Evolutionary conservation across 2,329 filamentous ascomycete species (phyloP), one percentile per base, ranked within the genome.

Genomic region (Pseudocercospora pini-densiflorae): DNA sequence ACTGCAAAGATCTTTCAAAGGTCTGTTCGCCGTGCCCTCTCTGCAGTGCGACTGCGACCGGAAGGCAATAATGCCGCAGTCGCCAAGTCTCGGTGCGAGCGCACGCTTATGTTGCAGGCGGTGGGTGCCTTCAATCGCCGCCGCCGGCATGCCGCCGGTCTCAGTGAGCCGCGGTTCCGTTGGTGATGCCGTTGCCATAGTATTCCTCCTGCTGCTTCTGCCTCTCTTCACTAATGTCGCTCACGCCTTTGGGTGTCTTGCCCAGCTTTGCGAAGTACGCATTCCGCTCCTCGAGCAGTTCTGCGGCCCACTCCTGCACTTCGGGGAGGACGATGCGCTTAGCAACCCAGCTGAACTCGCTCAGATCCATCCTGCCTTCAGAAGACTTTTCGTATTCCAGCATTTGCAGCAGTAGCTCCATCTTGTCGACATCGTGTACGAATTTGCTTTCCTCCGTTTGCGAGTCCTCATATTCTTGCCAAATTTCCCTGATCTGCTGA

Each of bases 381-480:
- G 88, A 81, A n/a, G 29, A 19, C 74, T 91, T 90, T 86, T 99
- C 95, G 76, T 99, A 99, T 80, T 99, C 95, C 31, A 97, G 83
- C 92, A 97, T 97, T 83, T 99, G 95, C 76, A 97, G 82, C 68
- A 99, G 81, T 71, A 99, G 83, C 82, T 99, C 95, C 79, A 99
- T 89, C 88, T 98, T 98, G 81, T 99, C 95, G 66, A 99, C 88
- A 78, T 99, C 95, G 78, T 99, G 95, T 51, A 99, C 95, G 70
- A 94, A 98, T 68, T 89, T 85, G 72, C 91, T 92, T 77, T 99
- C 94, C 14, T 90, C 81, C 8, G 95, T 98, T 81, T 90, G 76
- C 19, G 89, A 89, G 73, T 95, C 92, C 80, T 99, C 95, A 77
- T 99, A 99, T 80, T 99, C 95, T 76, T 96, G 90, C 92, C 95